Evolutionary conservation across 2,329 filamentous ascomycete species (phyloP).

Genomic region (Cylindrodendrum hubeiense): DNA sequence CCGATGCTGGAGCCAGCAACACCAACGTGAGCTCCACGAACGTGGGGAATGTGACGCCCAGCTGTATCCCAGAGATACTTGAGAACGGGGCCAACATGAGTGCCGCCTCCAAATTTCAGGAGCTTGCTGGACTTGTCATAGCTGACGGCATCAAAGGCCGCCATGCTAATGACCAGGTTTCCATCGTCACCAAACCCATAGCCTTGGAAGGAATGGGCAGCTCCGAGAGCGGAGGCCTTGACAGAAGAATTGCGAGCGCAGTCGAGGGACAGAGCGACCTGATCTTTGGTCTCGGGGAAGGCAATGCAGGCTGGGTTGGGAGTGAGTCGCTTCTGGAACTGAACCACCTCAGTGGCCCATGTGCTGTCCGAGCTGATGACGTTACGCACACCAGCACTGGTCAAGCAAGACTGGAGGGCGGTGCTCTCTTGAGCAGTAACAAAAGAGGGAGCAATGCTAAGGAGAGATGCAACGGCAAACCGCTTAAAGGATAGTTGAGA

Average conservation of each 20-base stretch:
- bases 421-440: neutral
- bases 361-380: conserved; percentile 35
- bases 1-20: conserved; percentile 40
- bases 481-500: conserved; percentile 13
- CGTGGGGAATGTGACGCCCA: conserved; percentile 41
- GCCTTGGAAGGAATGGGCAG: conserved; percentile 40
- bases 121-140: conserved; percentile 32
- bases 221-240: conserved; percentile 37
- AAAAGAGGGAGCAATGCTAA: conserved; percentile 15
- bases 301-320: conserved; percentile 38
- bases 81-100: conserved; percentile 37
- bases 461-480: conserved; percentile 26
- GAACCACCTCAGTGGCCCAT: conserved; percentile 30
- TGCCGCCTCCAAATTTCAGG: conserved; percentile 39
- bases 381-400: conserved; percentile 32
- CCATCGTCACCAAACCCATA: conserved; percentile 36
- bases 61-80: conserved; percentile 44
- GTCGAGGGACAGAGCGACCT: conserved; percentile 37
- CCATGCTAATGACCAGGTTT: conserved; percentile 42
- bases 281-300: conserved; percentile 33
- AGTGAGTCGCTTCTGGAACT: conserved; percentile 39
- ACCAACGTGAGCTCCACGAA: conserved; percentile 40
- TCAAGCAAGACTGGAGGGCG: conserved; percentile 29
- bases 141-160: conserved; percentile 37
- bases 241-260: conserved; percentile 40